Evolutionary conservation across 2,329 filamentous ascomycete genomes (phyloP), one percentile per base, ranked within the genome.

Genomic region (Akanthomyces muscarius): DNA sequence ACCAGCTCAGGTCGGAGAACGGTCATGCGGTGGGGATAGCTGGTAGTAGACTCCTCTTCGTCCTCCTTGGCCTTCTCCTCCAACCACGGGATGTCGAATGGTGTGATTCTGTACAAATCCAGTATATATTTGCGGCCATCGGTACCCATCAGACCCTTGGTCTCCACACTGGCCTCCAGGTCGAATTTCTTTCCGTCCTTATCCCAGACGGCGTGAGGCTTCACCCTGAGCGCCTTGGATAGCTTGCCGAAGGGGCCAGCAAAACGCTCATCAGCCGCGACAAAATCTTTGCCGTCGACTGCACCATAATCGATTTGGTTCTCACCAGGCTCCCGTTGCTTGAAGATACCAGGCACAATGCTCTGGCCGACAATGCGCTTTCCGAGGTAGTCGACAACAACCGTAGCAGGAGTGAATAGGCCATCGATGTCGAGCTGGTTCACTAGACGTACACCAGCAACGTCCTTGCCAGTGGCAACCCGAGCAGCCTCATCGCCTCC

Each of bases 251-350:
- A 99, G 11, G 91, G 84, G 33, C 89, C 80, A 0, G 87, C 86
- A 70, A 99, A 99, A 23, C 88, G 87, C 72, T 96, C 89, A 71
- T 98, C 92, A 14, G 91, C 90, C 0, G 95, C 93, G 58, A 99
- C 91, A 30, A 96, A 86, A 68, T 99, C 95, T 78, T 96, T 97
- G 68, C 96, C 95, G 74, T 99, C 95, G 38, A 98, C 95, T 68
- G 94, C 95, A 73, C 95, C 95, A 72, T 99, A 99, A 75, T 99
- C 95, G 69, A 99, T 98, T 76, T 98, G 95, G 77, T 97, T 95
- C 84, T 99, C 95, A 59, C 93, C 95, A 36, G 93, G 92, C 71
- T 98, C 95, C 42, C 94, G 88, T 79, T 98, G 95, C 81, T 97
- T 98, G 84, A 99, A 99, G 71, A 99, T 99, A 64, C 95, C 96